These are phyloP conservation scores for Podospora australis DNA, from an alignment of 495 filamentous ascomycete genomes.

Conservation along the genomic window DNA sequence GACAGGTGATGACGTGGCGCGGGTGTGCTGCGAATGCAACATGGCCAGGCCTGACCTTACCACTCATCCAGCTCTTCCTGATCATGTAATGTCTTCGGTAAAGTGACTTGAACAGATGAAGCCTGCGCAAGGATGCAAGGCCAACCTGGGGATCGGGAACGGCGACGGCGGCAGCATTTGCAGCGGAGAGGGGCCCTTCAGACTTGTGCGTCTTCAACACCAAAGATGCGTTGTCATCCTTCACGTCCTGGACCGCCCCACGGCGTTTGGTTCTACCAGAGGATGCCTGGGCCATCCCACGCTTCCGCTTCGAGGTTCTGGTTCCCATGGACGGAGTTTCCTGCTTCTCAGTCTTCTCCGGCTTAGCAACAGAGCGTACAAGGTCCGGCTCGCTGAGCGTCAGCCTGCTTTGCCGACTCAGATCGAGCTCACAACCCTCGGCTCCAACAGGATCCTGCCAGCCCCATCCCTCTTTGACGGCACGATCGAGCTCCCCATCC, in stretches of 20 bases:
- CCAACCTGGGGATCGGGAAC: constrained; percentile 79
- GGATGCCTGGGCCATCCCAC: constrained; percentile 30
- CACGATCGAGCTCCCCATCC: constrained; percentile 75
- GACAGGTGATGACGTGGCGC: constrained; percentile 92
- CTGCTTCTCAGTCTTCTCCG: constrained; percentile 29
- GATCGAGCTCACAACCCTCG: constrained; percentile 73
- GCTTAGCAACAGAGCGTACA: constrained; percentile 28
- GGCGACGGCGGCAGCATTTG: constrained; percentile 70
- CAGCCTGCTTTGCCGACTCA: constrained; percentile 48
- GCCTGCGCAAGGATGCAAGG: constrained; percentile 64
- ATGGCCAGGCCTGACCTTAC: constrained; percentile 80
- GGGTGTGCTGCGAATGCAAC: constrained; percentile 94
- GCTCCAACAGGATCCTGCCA: constrained; percentile 82
- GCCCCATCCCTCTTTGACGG: constrained; percentile 95
- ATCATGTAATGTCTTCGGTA: constrained; percentile 90
- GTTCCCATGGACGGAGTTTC: constrained; percentile 19
- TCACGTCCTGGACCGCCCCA: constrained; percentile 36
- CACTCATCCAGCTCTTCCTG: constrained; percentile 81
- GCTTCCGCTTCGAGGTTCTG: constrained; percentile 37
- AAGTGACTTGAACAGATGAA: constrained; percentile 94
- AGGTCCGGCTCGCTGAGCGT: constrained; percentile 46
- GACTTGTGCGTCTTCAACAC: constrained; percentile 40
- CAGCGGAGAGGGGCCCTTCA: constrained; percentile 81
- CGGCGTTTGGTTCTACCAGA: constrained; percentile 50
- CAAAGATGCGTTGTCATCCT: constrained; percentile 30